Evolutionary conservation across 2,329 filamentous ascomycete species (phyloP).

Genomic region (Alternaria viburni): DNA sequence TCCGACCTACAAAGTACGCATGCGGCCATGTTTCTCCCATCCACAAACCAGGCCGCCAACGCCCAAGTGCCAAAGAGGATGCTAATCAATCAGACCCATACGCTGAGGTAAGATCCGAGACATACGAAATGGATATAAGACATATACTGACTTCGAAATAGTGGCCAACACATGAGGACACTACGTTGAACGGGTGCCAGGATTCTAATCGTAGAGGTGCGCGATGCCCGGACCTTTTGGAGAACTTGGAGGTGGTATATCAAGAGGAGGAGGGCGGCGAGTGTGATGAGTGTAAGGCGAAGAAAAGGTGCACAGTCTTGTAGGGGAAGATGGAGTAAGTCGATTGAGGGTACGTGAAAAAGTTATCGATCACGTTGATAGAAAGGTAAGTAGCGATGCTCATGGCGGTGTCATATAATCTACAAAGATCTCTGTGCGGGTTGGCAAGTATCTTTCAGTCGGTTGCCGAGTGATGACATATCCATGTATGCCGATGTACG

Average conservation of each 20-base stretch:
- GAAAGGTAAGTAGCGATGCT: no score
- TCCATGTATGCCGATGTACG: neutral
- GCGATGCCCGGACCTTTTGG: constrained; percentile 4
- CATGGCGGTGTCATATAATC: neutral
- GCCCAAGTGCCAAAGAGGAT: neutral
- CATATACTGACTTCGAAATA: neutral
- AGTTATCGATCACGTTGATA: neutral
- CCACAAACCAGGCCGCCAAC: constrained; percentile 3
- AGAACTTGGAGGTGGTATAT: neutral
- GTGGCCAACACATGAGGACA: constrained; percentile 13
- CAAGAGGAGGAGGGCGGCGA: neutral
- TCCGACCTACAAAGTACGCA: constrained; percentile 11
- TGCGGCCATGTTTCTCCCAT: constrained; percentile 10
- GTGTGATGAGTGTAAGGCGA: constrained; percentile 6
- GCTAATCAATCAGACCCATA: neutral
- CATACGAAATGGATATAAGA: neutral
- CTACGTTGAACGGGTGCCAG: constrained; percentile 3
- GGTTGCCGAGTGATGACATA: neutral
- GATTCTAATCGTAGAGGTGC: constrained; percentile 4
- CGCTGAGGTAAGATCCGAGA: neutral
- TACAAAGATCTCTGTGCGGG: neutral
- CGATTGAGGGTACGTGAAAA: neutral
- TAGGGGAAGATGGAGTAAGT: neutral
- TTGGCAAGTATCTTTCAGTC: neutral
- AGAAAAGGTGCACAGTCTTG: neutral